Conservation (phyloP, 306 rosid genomes). For the Erythrophleum fordii region DNA sequence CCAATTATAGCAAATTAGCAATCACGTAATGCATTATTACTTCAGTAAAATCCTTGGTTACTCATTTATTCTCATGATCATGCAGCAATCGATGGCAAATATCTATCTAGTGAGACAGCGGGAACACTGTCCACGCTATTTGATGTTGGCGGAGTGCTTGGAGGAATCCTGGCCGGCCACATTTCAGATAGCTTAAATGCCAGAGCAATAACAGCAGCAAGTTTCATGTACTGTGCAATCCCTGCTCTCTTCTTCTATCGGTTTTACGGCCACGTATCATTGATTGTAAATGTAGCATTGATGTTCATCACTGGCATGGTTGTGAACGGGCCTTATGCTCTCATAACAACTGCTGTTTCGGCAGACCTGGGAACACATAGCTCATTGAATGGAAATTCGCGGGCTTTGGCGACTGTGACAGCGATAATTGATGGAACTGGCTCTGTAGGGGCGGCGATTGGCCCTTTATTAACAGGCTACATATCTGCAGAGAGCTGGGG, state of each 20-base stretch:
- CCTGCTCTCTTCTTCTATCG: conserved; percentile 92
- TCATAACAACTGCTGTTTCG: conserved; percentile 95
- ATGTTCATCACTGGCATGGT: conserved; percentile 95
- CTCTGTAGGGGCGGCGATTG: conserved; percentile 95
- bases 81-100: conserved; percentile 92
- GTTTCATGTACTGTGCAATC: conserved; percentile 98
- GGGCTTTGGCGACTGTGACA: conserved; percentile 95
- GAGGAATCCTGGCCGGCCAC: conserved; percentile 96
- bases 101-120: conserved; percentile 74
- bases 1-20: not conserved
- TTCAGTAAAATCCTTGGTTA: conserved; percentile 19
- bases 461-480: conserved; percentile 89
- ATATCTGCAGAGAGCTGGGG: conserved; percentile 86
- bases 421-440: conserved; percentile 98
- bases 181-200: conserved; percentile 84
- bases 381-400: conserved; percentile 79
- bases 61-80: conserved; percentile 35
- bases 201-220: conserved; percentile 98
- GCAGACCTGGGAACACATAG: conserved; percentile 97
- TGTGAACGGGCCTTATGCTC: conserved; percentile 97
- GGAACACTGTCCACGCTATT: conserved; percentile 89
- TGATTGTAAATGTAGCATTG: conserved; percentile 57
- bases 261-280: conserved; percentile 71
- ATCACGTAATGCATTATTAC: not conserved
- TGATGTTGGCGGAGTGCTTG: conserved; percentile 93